Evolutionary conservation across 371 early-diverging fungal genomes (phyloP), one percentile per base, ranked within the genome.

Genomic region (Rhizopus stolonifer): DNA sequence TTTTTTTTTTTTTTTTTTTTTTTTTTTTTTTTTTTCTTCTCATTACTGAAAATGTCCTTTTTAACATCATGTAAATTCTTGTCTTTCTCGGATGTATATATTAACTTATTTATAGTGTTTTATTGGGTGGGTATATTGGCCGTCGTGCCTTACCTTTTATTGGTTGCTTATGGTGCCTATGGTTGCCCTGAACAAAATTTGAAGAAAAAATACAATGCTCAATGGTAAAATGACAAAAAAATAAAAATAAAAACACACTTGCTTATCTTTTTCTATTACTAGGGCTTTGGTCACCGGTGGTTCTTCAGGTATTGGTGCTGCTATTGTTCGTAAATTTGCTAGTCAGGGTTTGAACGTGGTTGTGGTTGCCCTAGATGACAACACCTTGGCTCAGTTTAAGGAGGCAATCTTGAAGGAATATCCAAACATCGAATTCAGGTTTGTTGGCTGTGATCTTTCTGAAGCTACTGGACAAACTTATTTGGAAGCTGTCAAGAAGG

Each of bases 221-320:
- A 69, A 38, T 84, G 85, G 85, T 81, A 76, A 54, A 58, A 61
- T 44, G 54, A 4, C 7, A 22, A 46, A 3, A 19, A 26, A 22
- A 40, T 25, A 15, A 6, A 19, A 43, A 42, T 38, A 18, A 9
- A 21, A 11, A 3, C 10, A 46, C 8, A 0, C 17, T 19, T 31
- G 19, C 38, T 53, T 29, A 32, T 39, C 22, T 15, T 15, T 4
- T 10, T 39, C 19, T 7, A 19, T 5, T 15, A 48, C 10, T 46
- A 73, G 75, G 78, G 73, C 74, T 22, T 57, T 77, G 13, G 76
- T 74, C 6, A 72, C 76, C n/a, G 84, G 85, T 46, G 85, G 85
- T 17, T 72, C 74, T 8, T 80, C 82, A n/a, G 85, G 85, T 48
- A 84, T 84, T 59, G 85, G 85, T 38, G 74, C 77, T 36, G 72